Evolutionary conservation across 768 basidiomycete species (phyloP), one percentile per base, ranked within the genome.

Genomic region (Lentinula boryana): DNA sequence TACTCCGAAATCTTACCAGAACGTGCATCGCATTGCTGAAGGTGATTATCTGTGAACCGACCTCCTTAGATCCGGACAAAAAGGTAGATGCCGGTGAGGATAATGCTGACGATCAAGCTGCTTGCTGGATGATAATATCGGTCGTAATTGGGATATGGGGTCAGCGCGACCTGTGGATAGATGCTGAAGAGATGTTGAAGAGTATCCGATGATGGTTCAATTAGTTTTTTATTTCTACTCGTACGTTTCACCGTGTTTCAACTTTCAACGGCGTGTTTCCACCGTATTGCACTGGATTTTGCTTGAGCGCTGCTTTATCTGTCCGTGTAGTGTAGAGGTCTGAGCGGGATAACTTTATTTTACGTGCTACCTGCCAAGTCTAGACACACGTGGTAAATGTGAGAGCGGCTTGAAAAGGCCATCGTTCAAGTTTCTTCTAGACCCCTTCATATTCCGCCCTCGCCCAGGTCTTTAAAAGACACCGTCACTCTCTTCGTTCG

Each of bases 121-220:
- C 87, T 8, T 90, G 88, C 67, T 94, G 92, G 92, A 78, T 93
- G 63, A 75, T 91, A 40, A 76, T 93, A 5, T 74, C 85, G 5
- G 81, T 82, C 1, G 74, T 93, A 51, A 79, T 81, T 27, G 82
- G 80, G 18, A 70, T 87, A 2, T 94, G 92, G 92, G 86, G 83
- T 23, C 92, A 94, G 74, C 78, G 76, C 56, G 92, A 94, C 69
- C 72, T 94, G 44, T 94, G 91, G 91, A 74, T 74, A 71, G 91
- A 93, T 67, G 89, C 87, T 21, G 84, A 86, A 66, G 75, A 72
- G n/a, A 74, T 78, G 64, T 67, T 89, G 36, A 68, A 62, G 61
- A 56, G 65, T 36, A 57, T 71, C 61, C 52, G 59, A 62, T 50
- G 60, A 23, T 27, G 32, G 4, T 33, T 8, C n/a, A 36, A 52